phyloP scores from a whole-genome alignment of 345 rosid species.

The Rhizophora apiculata region DNA sequence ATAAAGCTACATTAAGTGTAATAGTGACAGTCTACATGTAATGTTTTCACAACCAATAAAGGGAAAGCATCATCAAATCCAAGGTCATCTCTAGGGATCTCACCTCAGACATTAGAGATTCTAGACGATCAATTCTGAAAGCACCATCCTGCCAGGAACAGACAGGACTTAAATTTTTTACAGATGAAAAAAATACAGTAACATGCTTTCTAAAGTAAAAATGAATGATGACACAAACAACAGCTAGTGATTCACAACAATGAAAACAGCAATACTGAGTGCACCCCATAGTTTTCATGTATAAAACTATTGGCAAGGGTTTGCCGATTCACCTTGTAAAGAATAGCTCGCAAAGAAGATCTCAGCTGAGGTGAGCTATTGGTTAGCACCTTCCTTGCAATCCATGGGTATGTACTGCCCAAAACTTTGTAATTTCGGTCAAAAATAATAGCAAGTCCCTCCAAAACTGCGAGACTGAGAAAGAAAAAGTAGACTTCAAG shows the following conservation, averaged over 20 bases:
- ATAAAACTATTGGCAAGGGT: not conserved
- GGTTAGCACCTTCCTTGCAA: conserved; percentile 81
- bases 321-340: conserved; percentile 58
- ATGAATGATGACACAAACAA: not conserved
- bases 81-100: conserved; percentile 7
- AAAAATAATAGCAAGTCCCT: conserved; percentile 80
- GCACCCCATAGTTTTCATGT: not conserved
- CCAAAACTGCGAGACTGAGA: conserved; percentile 86
- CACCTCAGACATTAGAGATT: conserved; percentile 82
- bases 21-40: too few species aligned
- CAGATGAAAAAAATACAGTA: not conserved
- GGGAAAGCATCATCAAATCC: conserved; percentile 10
- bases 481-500: conserved; percentile 10
- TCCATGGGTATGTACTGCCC: conserved; percentile 98
- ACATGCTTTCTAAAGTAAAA: not conserved
- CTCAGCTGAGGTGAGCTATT: conserved; percentile 83
- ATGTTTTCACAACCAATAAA: not conserved
- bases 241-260: not conserved
- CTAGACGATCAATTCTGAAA: conserved; percentile 91
- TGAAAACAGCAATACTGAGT: not conserved
- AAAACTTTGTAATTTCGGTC: conserved; percentile 87
- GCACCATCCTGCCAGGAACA: conserved; percentile 60
- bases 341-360: conserved; percentile 68
- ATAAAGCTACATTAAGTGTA: too few species aligned
- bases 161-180: conserved; percentile 3